Evolutionary conservation across 805 yeast species (phyloP), one percentile per base, ranked within the genome.

Genomic region (Lipomyces sp.): DNA sequence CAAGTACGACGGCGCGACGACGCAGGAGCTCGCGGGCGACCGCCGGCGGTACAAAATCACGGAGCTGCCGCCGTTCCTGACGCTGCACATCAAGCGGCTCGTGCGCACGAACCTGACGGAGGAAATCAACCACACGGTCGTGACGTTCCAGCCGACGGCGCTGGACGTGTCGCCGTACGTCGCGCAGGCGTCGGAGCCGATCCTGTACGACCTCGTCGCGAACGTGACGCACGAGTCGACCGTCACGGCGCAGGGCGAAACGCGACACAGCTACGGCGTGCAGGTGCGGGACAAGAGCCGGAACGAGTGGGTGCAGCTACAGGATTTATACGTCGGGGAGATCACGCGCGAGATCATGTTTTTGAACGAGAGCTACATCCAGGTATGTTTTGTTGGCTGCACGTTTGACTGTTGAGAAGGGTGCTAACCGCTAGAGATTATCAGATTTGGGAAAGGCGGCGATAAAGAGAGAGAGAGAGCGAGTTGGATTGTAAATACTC

Each of bases 301-400:
- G 14, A 66, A 70, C 4, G 65, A 69, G 22, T 86, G 95, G 93
- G 55, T 74, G 3, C 81, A 79, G 54, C 72, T 86, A 13, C 73
- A 77, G 43, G 82, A 84, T 60, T 66, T 79, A 43, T 62, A 67
- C 11, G 74, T 79, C 1, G 71, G 67, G 32, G 63, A 64, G 13
- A 73, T 77, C 21, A 81, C 81, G 34, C 71, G 71, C 45, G 88
- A 83, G 54, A 68, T 84, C 36, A 59, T 86, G 48, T 82, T 84
- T 61, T 64, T 85, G 28, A 73, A 75, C 35, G 86, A 83, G 59
- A 75, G 79, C 31, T 80, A 77, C 65, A 67, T 86, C 23, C 91
- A 85, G 65, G 68, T 86, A 10, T 84, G 93, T 39, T 4, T 4
- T 37, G 6, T 28, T 90, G 75, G 77, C 8, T 26, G 36, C 8